Conservation (phyloP, 1,284 basidiomycete genomes). For the Boletellus dicymbophilus region DNA sequence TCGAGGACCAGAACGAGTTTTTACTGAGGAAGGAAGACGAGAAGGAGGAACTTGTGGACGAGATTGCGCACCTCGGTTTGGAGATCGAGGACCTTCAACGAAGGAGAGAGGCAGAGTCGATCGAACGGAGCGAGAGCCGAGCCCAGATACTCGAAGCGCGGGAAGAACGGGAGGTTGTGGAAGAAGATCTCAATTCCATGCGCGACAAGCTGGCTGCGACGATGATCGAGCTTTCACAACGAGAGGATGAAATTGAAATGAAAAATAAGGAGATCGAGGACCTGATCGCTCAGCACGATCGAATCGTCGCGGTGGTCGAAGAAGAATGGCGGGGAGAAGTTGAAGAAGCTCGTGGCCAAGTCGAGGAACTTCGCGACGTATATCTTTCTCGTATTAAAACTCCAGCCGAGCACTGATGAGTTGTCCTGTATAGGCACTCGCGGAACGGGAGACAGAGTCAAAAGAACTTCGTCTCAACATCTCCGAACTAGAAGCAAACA, state of each 20-base stretch:
- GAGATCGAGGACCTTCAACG: conserved; percentile 71
- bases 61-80: conserved; percentile 60
- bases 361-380: conserved; percentile 79
- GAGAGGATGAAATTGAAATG: conserved; percentile 79
- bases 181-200: conserved; percentile 72
- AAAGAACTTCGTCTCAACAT: conserved; percentile 73
- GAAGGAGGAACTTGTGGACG: conserved; percentile 68
- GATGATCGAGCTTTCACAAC: conserved; percentile 79
- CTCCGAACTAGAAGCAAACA: conserved; percentile 70
- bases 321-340: conserved; percentile 80
- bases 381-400: conserved; percentile 24
- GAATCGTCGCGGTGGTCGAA: conserved; percentile 68
- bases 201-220: conserved; percentile 77
- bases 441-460: conserved; percentile 73
- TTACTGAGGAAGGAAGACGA: conserved; percentile 64
- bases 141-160: conserved; percentile 67
- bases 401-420: conserved; percentile 4
- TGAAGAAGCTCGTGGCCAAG: conserved; percentile 66
- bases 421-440: conserved; percentile 52
- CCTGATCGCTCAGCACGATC: conserved; percentile 63
- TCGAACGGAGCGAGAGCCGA: conserved; percentile 71
- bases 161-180: conserved; percentile 70
- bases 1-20: conserved; percentile 64
- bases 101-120: conserved; percentile 57
- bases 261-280: conserved; percentile 74